A percentile compares a stretch with the other conserved stretches of the same genome.
phyloP scores from a whole-genome alignment of 768 basidiomycete genomes.

The Hygrophorus russula region DNA sequence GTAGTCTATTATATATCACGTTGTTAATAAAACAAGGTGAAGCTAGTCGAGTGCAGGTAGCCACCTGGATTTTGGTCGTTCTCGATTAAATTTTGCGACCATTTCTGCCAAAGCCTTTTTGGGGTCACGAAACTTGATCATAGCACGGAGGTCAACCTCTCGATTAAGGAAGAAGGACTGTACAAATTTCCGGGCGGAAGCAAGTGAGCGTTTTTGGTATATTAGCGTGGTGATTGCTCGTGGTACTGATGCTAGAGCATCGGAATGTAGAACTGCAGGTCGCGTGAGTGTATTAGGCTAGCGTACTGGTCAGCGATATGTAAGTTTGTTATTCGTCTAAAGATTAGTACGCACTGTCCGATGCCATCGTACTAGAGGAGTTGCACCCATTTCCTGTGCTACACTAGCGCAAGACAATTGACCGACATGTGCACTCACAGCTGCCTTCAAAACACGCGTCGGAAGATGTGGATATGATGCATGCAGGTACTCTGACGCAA shows the following conservation, averaged over 20 bases:
- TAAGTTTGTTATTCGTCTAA: conserved; percentile 1
- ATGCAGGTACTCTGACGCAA: conserved; percentile 76
- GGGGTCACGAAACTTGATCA: conserved; percentile 79
- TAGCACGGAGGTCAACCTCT: conserved; percentile 64
- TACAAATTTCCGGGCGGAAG: conserved; percentile 78
- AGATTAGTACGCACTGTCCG: conserved; percentile 42
- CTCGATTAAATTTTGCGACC: conserved; percentile 54
- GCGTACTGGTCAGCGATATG: neutral
- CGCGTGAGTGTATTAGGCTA: conserved; percentile 37
- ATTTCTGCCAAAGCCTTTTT: conserved; percentile 68
- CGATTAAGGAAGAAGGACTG: conserved; percentile 85
- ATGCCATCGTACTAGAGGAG: conserved; percentile 73
- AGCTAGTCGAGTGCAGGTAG: neutral
- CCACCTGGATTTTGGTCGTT: conserved; percentile 62
- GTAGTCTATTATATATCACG: conserved; percentile 40
- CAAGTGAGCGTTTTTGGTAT: conserved; percentile 79
- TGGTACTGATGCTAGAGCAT: conserved; percentile 82
- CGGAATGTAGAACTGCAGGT: conserved; percentile 58
- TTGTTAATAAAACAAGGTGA: neutral
- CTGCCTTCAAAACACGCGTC: conserved; percentile 83
- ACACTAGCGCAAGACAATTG: conserved; percentile 73
- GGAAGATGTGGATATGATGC: conserved; percentile 83
- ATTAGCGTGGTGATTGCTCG: conserved; percentile 81
- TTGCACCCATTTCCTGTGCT: conserved; percentile 76
- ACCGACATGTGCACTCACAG: conserved; percentile 87